Percentiles rank a stretch among this genome's conserved stretches.
These are phyloP conservation scores for Lactuca saligna DNA, from an alignment of 129 eudicot species.

Conservation along the genomic window DNA sequence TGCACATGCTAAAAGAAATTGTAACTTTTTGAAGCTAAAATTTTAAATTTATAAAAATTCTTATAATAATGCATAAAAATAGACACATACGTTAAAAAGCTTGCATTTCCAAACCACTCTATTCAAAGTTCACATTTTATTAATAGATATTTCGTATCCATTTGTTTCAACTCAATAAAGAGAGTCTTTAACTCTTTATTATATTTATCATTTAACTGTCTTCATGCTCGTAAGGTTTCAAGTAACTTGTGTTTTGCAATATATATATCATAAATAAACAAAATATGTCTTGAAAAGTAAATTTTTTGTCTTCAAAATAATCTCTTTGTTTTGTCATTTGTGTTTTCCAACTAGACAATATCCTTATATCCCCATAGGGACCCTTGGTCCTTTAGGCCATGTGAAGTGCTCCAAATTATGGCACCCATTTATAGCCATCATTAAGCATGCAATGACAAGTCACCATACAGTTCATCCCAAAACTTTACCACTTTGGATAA, in stretches of 20 bases:
- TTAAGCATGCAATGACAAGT: slow-evolving; percentile 38
- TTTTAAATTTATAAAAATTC: too few relatives aligned
- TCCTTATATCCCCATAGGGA: neutral
- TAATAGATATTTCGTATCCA: neutral
- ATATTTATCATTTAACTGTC: too few relatives aligned
- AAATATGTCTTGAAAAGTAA: neutral
- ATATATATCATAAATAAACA: too few relatives aligned
- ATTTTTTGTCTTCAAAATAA: neutral
- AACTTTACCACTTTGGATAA: slow-evolving; percentile 10
- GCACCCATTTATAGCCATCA: slow-evolving; percentile 36
- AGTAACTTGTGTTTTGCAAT: neutral
- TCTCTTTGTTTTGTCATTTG: neutral
- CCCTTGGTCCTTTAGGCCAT: slow-evolving; percentile 30
- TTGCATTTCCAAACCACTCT: neutral
- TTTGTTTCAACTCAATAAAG: too few relatives aligned
- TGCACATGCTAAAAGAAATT: too few relatives aligned
- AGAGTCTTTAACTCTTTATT: too few relatives aligned
- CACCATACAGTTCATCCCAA: slow-evolving; percentile 11
- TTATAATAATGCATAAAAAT: too few relatives aligned
- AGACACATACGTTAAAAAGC: too few relatives aligned
- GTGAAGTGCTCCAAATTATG: slow-evolving; percentile 25
- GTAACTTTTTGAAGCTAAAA: too few relatives aligned
- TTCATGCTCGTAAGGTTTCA: neutral
- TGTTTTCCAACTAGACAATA: slow-evolving; percentile 7
- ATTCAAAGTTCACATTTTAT: neutral